phyloP scores from a whole-genome alignment of 2,329 filamentous ascomycete species.

The Raffaelea ambrosiae region DNA sequence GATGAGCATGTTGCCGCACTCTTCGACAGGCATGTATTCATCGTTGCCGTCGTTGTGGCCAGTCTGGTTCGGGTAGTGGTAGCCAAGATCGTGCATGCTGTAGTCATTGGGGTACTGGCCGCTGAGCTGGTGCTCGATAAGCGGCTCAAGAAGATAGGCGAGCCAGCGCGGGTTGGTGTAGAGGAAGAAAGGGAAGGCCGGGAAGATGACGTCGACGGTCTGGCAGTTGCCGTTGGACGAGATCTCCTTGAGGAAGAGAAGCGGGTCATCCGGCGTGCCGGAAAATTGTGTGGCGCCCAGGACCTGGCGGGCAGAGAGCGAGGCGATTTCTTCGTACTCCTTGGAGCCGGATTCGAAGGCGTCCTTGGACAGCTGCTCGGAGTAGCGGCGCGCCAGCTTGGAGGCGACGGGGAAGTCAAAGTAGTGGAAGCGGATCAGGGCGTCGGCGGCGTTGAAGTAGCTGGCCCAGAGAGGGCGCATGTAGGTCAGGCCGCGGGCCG shows the following conservation, averaged over 20 bases:
- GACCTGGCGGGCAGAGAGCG: slow-evolving; percentile 68
- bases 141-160: slow-evolving; percentile 66
- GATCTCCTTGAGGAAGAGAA: slow-evolving; percentile 77
- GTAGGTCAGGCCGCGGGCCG: slow-evolving; percentile 62
- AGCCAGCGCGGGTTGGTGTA: slow-evolving; percentile 77
- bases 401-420: slow-evolving; percentile 57
- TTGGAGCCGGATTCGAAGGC: slow-evolving; percentile 65
- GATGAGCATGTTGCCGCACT: slow-evolving; percentile 67
- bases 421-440: slow-evolving; percentile 66
- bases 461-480: slow-evolving; percentile 76
- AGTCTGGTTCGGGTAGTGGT: slow-evolving; percentile 63
- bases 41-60: slow-evolving; percentile 59
- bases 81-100: slow-evolving; percentile 66
- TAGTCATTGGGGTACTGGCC: slow-evolving; percentile 76
- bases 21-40: slow-evolving; percentile 66
- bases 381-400: slow-evolving; percentile 60
- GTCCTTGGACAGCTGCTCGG: slow-evolving; percentile 59
- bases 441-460: slow-evolving; percentile 54
- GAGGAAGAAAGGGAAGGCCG: slow-evolving; percentile 73
- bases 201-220: slow-evolving; percentile 80
- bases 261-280: slow-evolving; percentile 58
- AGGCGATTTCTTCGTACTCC: slow-evolving; percentile 70
- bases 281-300: slow-evolving; percentile 69
- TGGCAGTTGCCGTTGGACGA: slow-evolving; percentile 77
- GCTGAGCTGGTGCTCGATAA: slow-evolving; percentile 71